Conservation (phyloP, 345 rosid species). For the Corchorus capsularis region DNA sequence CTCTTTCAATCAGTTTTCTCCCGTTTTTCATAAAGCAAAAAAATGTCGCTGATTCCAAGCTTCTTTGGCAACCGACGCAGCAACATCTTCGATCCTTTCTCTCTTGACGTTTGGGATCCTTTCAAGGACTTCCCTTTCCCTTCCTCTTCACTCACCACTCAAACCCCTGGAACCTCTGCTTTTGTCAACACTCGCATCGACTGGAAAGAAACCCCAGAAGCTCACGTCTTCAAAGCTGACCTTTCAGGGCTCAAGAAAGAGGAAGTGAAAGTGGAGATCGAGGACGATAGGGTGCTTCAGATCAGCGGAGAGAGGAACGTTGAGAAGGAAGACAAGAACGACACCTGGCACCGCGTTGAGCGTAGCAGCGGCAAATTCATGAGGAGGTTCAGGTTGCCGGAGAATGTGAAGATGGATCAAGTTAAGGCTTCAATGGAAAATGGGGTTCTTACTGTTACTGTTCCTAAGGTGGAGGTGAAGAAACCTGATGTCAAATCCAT, state of each 20-base stretch:
- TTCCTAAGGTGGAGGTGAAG: slow-evolving; percentile 40
- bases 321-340: slow-evolving; percentile 15
- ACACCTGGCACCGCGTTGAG: background rate
- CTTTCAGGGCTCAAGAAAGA: too few species aligned
- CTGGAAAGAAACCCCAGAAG: slow-evolving; percentile 1
- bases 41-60: background rate
- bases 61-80: too few species aligned
- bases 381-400: too few species aligned
- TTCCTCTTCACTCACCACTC: background rate
- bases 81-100: too few species aligned
- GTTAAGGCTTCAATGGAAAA: too few species aligned
- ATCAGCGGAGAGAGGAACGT: background rate
- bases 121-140: slow-evolving; percentile 7
- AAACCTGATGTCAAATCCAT: slow-evolving; percentile 35
- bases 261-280: too few species aligned
- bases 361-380: too few species aligned
- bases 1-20: background rate
- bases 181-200: background rate
- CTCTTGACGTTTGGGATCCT: background rate
- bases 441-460: too few species aligned
- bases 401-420: too few species aligned
- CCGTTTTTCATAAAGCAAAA: background rate
- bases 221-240: slow-evolving; percentile 6
- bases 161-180: background rate
- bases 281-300: slow-evolving; percentile 5